Percentiles rank a stretch among this genome's conserved stretches.
Evolutionary conservation across 306 rosid genomes (phyloP).

Genomic region (Alnus rubra): DNA sequence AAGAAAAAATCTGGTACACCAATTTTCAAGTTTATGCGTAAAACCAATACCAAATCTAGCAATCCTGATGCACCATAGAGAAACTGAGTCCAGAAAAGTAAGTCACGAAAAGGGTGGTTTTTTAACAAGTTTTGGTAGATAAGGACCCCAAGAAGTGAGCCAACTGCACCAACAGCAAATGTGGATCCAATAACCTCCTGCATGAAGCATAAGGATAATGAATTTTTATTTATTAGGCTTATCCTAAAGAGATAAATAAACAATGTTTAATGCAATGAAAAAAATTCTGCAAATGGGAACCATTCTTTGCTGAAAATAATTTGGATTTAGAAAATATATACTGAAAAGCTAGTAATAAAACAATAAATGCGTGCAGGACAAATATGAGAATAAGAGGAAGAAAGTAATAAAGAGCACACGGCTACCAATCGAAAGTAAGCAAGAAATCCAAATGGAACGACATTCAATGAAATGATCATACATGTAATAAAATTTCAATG

Average conservation of each 20-base stretch:
- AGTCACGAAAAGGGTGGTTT: neutral
- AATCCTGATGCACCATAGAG: slow-evolving; percentile 5
- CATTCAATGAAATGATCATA: neutral
- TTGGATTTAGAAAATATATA: neutral
- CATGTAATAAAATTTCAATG: neutral
- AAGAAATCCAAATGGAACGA: neutral
- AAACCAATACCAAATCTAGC: slow-evolving; percentile 6
- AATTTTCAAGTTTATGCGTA: slow-evolving; percentile 2
- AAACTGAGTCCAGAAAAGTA: slow-evolving; percentile 6
- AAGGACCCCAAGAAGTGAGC: slow-evolving; percentile 7
- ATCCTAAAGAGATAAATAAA: neutral
- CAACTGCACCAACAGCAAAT: neutral
- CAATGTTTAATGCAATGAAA: neutral
- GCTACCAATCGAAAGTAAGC: too few relatives aligned
- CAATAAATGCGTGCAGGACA: neutral
- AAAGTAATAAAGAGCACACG: neutral
- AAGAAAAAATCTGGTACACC: neutral
- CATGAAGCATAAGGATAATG: neutral
- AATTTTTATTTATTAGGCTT: neutral
- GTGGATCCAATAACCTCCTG: slow-evolving; percentile 6
- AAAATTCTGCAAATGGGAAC: neutral
- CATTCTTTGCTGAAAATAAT: neutral
- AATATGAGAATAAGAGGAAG: neutral
- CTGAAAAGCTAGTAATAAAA: neutral
- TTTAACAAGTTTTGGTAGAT: slow-evolving; percentile 5